Conservation (phyloP, 306 rosid species). For the Prinsepia uniflora region DNA sequence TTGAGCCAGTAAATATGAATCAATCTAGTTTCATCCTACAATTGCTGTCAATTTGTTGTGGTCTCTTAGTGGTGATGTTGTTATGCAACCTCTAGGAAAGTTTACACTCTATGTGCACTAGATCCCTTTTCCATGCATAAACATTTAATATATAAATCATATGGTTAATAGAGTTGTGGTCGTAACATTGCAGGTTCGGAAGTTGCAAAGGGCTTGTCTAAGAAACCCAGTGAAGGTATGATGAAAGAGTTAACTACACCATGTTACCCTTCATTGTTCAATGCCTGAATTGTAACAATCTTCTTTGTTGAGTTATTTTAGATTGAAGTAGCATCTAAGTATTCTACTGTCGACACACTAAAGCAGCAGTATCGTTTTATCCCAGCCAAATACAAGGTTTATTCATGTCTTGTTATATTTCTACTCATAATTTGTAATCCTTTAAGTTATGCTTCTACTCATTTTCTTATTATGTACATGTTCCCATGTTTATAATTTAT, state of each 20-base stretch:
- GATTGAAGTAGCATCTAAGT: constrained; percentile 87
- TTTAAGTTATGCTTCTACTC: neutral
- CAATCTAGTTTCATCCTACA: neutral
- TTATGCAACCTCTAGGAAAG: neutral
- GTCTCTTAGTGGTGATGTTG: neutral
- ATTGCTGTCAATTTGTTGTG: neutral
- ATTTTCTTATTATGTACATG: neutral
- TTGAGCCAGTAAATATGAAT: neutral
- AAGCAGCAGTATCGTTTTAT: constrained; percentile 73
- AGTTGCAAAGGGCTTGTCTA: constrained; percentile 87
- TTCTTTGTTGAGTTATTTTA: constrained; percentile 32
- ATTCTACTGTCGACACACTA: constrained; percentile 86
- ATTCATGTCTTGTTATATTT: constrained; percentile 5
- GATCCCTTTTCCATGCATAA: neutral
- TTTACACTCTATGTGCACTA: neutral
- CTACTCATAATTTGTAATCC: neutral
- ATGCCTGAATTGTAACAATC: constrained; percentile 4
- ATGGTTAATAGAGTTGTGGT: constrained; percentile 6
- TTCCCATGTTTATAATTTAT: neutral
- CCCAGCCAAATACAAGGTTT: constrained; percentile 75
- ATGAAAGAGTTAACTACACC: neutral
- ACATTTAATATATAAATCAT: neutral
- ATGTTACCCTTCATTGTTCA: neutral
- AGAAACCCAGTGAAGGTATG: constrained; percentile 91
- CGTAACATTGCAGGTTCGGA: constrained; percentile 58